phyloP scores from a whole-genome alignment of 768 basidiomycete species.

The Ramaria rubella region DNA sequence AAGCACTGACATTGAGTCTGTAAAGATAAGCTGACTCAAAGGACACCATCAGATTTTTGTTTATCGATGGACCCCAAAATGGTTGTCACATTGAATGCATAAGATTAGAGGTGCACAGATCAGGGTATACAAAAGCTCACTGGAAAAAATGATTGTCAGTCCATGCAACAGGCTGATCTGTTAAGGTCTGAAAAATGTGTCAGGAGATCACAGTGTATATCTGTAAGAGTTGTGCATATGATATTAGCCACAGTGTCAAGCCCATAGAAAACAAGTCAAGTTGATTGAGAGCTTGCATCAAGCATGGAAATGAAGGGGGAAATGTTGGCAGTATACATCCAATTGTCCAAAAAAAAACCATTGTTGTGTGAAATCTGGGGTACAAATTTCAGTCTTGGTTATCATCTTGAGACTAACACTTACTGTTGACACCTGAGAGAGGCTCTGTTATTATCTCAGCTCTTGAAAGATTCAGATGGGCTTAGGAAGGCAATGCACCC shows the following conservation, averaged over 20 bases:
- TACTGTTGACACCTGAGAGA: constrained; percentile 47
- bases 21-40: constrained; percentile 51
- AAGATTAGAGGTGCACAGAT: background rate
- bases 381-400: background rate
- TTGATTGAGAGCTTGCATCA: constrained; percentile 21
- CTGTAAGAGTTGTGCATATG: constrained; percentile 24
- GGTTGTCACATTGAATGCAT: constrained; percentile 40
- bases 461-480: constrained; percentile 44
- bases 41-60: constrained; percentile 40
- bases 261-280: constrained; percentile 48
- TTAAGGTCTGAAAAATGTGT: constrained; percentile 34
- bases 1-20: constrained; percentile 44
- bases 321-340: constrained; percentile 53
- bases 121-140: background rate
- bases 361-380: constrained; percentile 44
- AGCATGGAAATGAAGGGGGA: constrained; percentile 33
- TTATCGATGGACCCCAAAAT: constrained; percentile 28
- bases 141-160: constrained; percentile 53
- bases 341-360: constrained; percentile 52
- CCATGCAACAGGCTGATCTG: constrained; percentile 48
- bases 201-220: background rate
- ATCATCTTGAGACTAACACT: background rate
- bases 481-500: constrained; percentile 45
- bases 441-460: constrained; percentile 51
- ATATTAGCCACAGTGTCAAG: constrained; percentile 54